phyloP scores from a whole-genome alignment of 768 basidiomycete genomes.

The Symmetrospora coprosmae region DNA sequence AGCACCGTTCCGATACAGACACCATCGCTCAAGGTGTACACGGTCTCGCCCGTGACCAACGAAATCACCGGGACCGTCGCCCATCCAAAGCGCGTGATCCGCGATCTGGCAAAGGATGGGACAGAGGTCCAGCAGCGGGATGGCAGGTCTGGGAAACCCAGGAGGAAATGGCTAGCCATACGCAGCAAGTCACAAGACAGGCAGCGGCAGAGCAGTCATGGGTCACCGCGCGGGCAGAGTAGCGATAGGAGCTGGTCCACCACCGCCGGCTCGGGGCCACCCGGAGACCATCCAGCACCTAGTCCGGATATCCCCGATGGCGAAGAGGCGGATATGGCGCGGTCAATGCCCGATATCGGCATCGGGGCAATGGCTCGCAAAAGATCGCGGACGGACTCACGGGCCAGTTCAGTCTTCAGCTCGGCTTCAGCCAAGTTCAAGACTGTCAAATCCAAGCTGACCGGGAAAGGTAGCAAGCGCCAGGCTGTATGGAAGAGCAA shows the following conservation, averaged over 20 bases:
- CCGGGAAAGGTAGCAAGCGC: neutral
- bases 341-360: too few species aligned
- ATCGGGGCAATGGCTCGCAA: too few species aligned
- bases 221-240: too few species aligned
- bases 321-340: too few species aligned
- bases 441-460: too few species aligned
- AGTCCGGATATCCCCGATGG: too few species aligned
- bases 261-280: too few species aligned
- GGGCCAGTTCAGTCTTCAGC: too few species aligned
- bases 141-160: neutral
- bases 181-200: neutral
- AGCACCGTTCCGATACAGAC: neutral
- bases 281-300: too few species aligned
- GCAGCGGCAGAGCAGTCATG: neutral
- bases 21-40: neutral
- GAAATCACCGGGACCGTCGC: neutral
- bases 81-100: neutral
- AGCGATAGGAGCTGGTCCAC: too few species aligned
- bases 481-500: neutral
- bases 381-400: too few species aligned
- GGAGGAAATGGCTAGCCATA: neutral
- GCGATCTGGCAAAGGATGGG: neutral
- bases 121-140: neutral
- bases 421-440: too few species aligned
- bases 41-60: neutral